Evolutionary conservation across 805 yeast genomes (phyloP).

Genomic region (Metschnikowia kunwiensis): DNA sequence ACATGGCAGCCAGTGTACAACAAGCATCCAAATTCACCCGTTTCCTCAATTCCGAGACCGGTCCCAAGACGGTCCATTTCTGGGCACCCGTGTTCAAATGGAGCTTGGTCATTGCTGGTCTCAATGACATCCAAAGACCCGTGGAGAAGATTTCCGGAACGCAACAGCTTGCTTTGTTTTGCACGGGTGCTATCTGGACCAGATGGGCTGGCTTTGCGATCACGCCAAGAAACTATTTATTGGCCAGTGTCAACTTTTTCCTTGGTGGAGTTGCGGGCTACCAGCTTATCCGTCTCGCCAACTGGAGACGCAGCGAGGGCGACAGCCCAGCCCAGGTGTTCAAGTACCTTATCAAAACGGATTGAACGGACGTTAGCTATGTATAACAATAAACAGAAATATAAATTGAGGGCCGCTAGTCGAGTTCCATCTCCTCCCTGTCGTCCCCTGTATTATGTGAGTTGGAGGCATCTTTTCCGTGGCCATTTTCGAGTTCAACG

Average conservation of each 20-base stretch:
- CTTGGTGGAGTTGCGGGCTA: conserved; percentile 84
- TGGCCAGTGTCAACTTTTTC: conserved; percentile 94
- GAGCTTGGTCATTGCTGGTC: conserved; percentile 90
- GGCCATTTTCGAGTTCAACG: too few species aligned
- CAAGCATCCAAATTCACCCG: conserved; percentile 58
- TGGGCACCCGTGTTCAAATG: conserved; percentile 78
- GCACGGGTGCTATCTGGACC: conserved; percentile 96
- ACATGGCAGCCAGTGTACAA: conserved; percentile 29
- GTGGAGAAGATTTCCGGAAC: conserved; percentile 89
- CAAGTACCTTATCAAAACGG: conserved; percentile 49
- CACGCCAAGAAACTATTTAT: conserved; percentile 76
- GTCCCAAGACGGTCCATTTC: conserved; percentile 96
- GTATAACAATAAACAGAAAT: too few species aligned
- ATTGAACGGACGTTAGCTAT: too few species aligned
- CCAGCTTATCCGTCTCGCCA: conserved; percentile 70
- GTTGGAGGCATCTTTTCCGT: too few species aligned
- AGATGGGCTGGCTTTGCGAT: conserved; percentile 93
- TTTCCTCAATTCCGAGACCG: conserved; percentile 82
- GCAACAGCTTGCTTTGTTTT: conserved; percentile 79
- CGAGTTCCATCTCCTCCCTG: not conserved
- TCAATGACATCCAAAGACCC: conserved; percentile 83
- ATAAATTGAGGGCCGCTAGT: too few species aligned
- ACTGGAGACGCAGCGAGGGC: conserved; percentile 63
- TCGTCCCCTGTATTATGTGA: too few species aligned
- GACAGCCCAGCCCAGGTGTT: conserved; percentile 57